These are phyloP conservation scores for Triticum turgidum DNA, from an alignment of 176 grass and related monocot genomes.

Conservation along the genomic window DNA sequence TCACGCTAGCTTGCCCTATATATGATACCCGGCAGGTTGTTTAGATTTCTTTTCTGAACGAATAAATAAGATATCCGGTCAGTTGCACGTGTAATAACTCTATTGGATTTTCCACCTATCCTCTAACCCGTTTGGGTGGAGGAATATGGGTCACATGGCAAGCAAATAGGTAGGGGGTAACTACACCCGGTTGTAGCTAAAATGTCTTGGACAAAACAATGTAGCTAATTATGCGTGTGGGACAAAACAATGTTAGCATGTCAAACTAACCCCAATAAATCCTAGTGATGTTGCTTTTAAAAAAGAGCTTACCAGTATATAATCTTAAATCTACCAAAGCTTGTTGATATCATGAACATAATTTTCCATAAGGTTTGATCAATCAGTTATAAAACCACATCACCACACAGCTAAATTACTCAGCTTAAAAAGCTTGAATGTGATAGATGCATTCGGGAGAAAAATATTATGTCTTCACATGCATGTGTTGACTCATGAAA, in stretches of 20 bases:
- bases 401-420: neutral
- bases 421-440: neutral
- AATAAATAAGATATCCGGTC: too few species aligned
- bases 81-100: too few species aligned
- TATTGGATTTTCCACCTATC: too few species aligned
- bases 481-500: neutral
- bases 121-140: too few species aligned
- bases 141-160: too few species aligned
- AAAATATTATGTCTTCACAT: neutral
- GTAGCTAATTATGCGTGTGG: too few species aligned
- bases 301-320: neutral
- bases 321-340: neutral
- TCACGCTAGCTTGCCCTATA: too few species aligned
- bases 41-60: too few species aligned
- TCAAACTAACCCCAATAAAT: neutral
- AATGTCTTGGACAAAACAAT: neutral
- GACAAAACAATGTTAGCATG: too few species aligned
- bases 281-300: neutral
- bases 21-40: too few species aligned
- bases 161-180: too few species aligned
- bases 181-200: too few species aligned
- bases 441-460: neutral
- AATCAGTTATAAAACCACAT: conserved; percentile 1
- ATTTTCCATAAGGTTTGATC: neutral
- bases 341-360: neutral